phyloP scores from a whole-genome alignment of 2,329 filamentous ascomycete species.

The Curvularia sp. region DNA sequence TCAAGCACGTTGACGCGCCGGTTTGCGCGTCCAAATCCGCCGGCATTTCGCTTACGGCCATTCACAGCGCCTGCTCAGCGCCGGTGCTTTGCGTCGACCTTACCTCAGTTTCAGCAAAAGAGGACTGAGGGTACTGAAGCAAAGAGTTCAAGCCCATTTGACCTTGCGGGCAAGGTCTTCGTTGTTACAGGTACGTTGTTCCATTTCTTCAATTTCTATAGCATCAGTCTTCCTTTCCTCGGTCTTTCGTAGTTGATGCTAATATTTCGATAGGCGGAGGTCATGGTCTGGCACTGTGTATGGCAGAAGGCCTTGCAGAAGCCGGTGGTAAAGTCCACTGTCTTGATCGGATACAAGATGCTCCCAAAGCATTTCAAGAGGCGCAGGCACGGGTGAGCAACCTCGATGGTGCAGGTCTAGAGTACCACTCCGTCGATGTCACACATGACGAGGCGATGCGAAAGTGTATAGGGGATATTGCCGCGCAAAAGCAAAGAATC shows the following conservation, averaged over 20 bases:
- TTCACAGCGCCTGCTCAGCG: slow-evolving; percentile 12
- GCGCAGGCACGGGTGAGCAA: slow-evolving; percentile 66
- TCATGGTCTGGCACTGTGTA: slow-evolving; percentile 71
- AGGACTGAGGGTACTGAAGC: slow-evolving; percentile 27
- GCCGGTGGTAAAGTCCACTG: slow-evolving; percentile 75
- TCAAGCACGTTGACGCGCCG: slow-evolving; percentile 15
- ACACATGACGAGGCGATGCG: slow-evolving; percentile 72
- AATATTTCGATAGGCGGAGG: slow-evolving; percentile 64
- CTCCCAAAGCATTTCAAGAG: slow-evolving; percentile 65
- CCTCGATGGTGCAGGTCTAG: slow-evolving; percentile 68
- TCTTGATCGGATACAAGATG: slow-evolving; percentile 65
- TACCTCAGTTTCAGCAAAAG: slow-evolving; percentile 27
- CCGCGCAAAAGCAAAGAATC: slow-evolving; percentile 70
- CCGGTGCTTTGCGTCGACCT: slow-evolving; percentile 19
- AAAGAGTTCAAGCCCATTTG: slow-evolving; percentile 36
- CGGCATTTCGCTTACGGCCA: slow-evolving; percentile 13
- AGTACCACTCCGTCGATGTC: slow-evolving; percentile 81
- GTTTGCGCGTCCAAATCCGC: slow-evolving; percentile 13
- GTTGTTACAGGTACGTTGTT: slow-evolving; percentile 67
- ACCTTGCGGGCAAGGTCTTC: slow-evolving; percentile 43
- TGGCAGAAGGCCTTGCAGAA: slow-evolving; percentile 75
- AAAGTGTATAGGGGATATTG: slow-evolving; percentile 70
- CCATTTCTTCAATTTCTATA: slow-evolving; percentile 63
- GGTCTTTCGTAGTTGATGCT: slow-evolving; percentile 39
- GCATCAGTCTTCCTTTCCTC: background rate